These are phyloP conservation scores for Fusarium sp. DNA, from an alignment of 2,329 filamentous ascomycete species.

Conservation along the genomic window DNA sequence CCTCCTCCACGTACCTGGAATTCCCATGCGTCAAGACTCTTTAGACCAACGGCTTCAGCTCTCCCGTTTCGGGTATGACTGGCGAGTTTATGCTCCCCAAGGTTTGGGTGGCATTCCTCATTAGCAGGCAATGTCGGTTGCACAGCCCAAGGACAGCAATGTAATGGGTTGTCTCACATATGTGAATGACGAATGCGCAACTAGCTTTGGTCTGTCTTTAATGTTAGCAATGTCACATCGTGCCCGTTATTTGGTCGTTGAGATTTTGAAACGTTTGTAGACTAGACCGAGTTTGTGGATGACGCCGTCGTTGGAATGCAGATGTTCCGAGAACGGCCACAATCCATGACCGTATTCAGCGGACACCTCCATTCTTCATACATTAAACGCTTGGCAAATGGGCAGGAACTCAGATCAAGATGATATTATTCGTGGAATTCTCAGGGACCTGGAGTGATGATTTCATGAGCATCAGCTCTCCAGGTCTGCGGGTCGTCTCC, in stretches of 20 bases:
- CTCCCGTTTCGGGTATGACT: background rate
- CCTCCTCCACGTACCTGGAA: constrained; percentile 14
- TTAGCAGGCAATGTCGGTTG: background rate
- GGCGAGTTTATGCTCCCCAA: background rate
- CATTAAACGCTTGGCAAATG: background rate
- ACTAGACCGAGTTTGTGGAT: background rate
- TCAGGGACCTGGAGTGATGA: background rate
- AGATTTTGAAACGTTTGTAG: background rate
- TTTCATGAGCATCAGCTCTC: background rate
- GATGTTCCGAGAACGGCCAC: background rate
- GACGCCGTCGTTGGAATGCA: constrained; percentile 1
- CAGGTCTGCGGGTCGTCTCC: background rate
- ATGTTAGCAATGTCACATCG: background rate
- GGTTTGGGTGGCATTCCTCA: constrained; percentile 20
- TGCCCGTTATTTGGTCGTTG: background rate
- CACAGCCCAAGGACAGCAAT: background rate
- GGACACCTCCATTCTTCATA: background rate
- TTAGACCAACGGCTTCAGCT: background rate
- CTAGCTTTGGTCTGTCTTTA: background rate
- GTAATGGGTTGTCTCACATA: background rate
- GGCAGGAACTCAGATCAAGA: background rate
- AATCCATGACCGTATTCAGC: background rate
- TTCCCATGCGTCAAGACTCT: constrained; percentile 6
- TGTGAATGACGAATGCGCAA: constrained; percentile 5
- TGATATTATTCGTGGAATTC: background rate